Evolutionary conservation across 331 rosid species (phyloP), one percentile per base, ranked within the genome.

Genomic region (Ulmus americana): DNA sequence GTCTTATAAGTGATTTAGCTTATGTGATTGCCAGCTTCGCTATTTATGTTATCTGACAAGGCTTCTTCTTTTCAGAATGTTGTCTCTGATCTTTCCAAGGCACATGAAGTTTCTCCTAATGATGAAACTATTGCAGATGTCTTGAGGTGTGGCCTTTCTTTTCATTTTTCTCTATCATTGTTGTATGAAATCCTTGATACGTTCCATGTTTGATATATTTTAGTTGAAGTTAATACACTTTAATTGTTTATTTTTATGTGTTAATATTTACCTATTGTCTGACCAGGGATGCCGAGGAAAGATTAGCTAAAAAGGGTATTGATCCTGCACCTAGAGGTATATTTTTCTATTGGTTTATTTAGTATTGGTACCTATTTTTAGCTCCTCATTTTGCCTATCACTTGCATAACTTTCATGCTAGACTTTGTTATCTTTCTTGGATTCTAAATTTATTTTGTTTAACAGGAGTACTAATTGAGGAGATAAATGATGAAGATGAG

Each of bases 281-380:
- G 71, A 61, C 55, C 86, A 92, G 98, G 86, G 91, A 89, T 76
- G 77, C 95, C 14, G 70, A 83, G 81, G 91, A 88, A 79, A 72
- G 57, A 65, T 77, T 92, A 81, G 59, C 58, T 7, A 71, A 79
- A 68, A 79, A 61, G 69, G 87, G 84, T 67, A 79, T 70, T 47
- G 70, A 52, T 55, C 71, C 9, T 68, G 75, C 66, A 40, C 77
- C 81, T n/a, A 59, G 87, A 77, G 59, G 98, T 86, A 75, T 50
- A 79, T 52, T 54, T 50, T 14, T 67, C 45, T 49, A 56, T 61
- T 41, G 18, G 20, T 40, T 28, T 28, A 10, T 38, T 10, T 9
- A 28, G 42, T 39, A 58, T 55, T 20, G 22, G 22, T 20, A 20
- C 22, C 53, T 64, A 40, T 63, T 64, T 13, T 16, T 14, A n/a